Evolutionary conservation across 148 eudicot genomes (phyloP).

Genomic region (Tetragonia tetragonoides): DNA sequence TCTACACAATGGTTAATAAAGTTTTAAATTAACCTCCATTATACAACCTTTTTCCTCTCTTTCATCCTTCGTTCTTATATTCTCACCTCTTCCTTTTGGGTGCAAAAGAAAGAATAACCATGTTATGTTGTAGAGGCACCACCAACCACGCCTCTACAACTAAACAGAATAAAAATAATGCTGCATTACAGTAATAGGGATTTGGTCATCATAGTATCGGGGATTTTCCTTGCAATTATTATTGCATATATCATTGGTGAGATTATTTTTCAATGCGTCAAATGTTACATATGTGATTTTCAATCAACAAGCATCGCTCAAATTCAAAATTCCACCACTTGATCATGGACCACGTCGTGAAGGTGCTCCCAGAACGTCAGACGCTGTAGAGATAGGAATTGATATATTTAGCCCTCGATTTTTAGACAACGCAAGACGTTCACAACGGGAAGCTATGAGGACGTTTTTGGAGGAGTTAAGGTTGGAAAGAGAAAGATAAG

Average conservation of each 20-base stretch:
- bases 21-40: too few relatives aligned
- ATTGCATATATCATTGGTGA: slow-evolving; percentile 15
- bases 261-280: slow-evolving; percentile 5
- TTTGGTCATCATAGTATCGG: slow-evolving; percentile 10
- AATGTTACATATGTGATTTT: background rate
- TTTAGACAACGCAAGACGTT: slow-evolving; percentile 15
- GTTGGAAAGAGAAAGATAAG: slow-evolving; percentile 20
- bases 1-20: too few relatives aligned
- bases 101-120: background rate
- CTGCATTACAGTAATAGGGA: background rate
- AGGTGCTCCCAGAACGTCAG: background rate
- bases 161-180: background rate
- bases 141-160: slow-evolving; percentile 2
- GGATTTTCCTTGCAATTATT: slow-evolving; percentile 7
- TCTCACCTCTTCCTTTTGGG: background rate
- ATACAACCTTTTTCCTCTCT: too few relatives aligned
- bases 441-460: slow-evolving; percentile 17
- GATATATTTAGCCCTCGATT: slow-evolving; percentile 25
- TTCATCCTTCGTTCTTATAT: background rate
- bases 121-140: slow-evolving; percentile 7
- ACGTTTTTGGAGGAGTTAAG: slow-evolving; percentile 17
- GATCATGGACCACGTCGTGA: background rate
- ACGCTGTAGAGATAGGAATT: background rate
- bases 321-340: background rate
- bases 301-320: background rate